phyloP scores from a whole-genome alignment of 352 stramenopile genomes.

The Phytopythium helicoides region DNA sequence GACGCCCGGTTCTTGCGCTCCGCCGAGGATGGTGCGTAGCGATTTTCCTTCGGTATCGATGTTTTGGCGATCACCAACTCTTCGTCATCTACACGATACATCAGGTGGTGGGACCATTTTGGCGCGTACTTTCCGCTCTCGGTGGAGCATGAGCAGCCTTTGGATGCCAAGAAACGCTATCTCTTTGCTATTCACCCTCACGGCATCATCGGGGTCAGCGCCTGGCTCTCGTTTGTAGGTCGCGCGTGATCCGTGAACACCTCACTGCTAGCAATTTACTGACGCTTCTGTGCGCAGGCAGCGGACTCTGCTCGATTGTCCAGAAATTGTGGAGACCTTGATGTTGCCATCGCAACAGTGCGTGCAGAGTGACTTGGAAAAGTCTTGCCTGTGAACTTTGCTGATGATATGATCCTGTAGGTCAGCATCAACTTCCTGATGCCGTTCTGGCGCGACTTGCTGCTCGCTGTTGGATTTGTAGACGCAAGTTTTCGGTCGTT shows the following conservation, averaged over 20 bases:
- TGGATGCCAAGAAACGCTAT: constrained; percentile 29
- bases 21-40: constrained; percentile 24
- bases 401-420: constrained; percentile 15
- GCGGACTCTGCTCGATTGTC: constrained; percentile 32
- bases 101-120: constrained; percentile 42
- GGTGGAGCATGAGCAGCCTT: constrained; percentile 36
- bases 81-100: no score
- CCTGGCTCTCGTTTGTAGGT: constrained; percentile 43
- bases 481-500: constrained; percentile 50
- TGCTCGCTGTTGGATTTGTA: constrained; percentile 48
- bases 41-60: no score
- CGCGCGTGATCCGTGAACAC: neutral
- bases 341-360: constrained; percentile 47
- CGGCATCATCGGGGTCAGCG: constrained; percentile 47
- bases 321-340: constrained; percentile 32
- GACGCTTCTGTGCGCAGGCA: constrained; percentile 7
- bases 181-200: constrained; percentile 53
- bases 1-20: constrained; percentile 22
- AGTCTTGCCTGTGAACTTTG: neutral
- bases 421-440: constrained; percentile 47
- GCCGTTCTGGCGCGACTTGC: constrained; percentile 48
- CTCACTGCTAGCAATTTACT: no score
- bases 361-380: neutral
- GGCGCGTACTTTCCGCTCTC: constrained; percentile 40
- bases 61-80: no score